phyloP scores from a whole-genome alignment of 176 grass and related monocot species.

The Musa beccarii region DNA sequence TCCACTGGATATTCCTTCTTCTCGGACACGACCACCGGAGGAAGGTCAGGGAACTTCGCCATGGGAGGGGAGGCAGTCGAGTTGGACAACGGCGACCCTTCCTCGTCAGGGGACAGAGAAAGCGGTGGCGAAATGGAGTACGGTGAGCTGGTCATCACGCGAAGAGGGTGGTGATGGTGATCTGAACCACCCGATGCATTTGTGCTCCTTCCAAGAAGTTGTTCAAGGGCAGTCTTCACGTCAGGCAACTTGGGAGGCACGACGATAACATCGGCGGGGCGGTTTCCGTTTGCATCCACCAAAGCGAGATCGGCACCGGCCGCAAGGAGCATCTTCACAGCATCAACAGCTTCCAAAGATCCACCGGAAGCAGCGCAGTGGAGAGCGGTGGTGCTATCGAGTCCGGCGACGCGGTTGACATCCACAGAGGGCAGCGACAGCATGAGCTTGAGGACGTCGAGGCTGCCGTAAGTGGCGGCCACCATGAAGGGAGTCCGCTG shows the following conservation, averaged over 20 bases:
- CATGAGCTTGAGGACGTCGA: slow-evolving; percentile 31
- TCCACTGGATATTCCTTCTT: slow-evolving; percentile 86
- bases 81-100: slow-evolving; percentile 39
- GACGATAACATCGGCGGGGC: slow-evolving; percentile 36
- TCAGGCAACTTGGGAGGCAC: neutral
- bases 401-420: slow-evolving; percentile 30
- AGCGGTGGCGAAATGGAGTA: neutral
- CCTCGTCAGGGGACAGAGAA: slow-evolving; percentile 15
- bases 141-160: neutral
- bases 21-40: slow-evolving; percentile 15
- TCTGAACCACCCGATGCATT: neutral
- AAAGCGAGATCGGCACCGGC: slow-evolving; percentile 52
- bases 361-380: slow-evolving; percentile 68
- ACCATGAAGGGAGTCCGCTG: slow-evolving; percentile 71
- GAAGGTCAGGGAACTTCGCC: neutral
- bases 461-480: slow-evolving; percentile 64
- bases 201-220: neutral
- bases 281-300: slow-evolving; percentile 32
- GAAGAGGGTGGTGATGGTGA: neutral
- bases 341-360: slow-evolving; percentile 30
- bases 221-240: slow-evolving; percentile 32
- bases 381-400: slow-evolving; percentile 43
- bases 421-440: slow-evolving; percentile 36
- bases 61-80: slow-evolving; percentile 35
- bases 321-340: slow-evolving; percentile 42